Base-by-base conservation (phyloP, 2,329 filamentous ascomycete genomes). In the Fusarium sp. region DNA sequence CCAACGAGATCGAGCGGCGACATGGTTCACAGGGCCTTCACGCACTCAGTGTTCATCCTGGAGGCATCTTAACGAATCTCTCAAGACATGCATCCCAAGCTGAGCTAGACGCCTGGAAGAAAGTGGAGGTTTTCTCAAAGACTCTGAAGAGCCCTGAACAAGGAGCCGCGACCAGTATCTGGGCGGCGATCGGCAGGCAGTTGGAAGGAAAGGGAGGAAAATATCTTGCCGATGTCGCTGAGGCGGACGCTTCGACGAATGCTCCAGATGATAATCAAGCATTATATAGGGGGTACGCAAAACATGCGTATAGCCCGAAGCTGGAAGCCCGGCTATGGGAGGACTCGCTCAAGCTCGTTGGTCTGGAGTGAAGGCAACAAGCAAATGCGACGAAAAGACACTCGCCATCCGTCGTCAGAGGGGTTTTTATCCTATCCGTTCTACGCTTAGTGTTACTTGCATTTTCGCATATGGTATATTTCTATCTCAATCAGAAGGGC, bases 101-200 rank as follows among this genome's bases (percentile, higher is more conserved):
- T n/a, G n/a, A 40, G 10, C 8, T 16, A 8, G 39, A n/a, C n/a
- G n/a, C n/a, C n/a, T n/a, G n/a, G n/a, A n/a, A n/a, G n/a, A n/a
- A n/a, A n/a, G n/a, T n/a, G n/a, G n/a, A n/a, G n/a, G n/a, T 51
- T 13, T 1, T 18, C 6, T 65, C n/a, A n/a, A n/a, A 59, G 34
- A 4, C 28, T 0, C 1, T 62, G 1, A 72, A 73, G 31, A 72
- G 2, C 11, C 50, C 66, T 0, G 65, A 70, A 34, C 72, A 74
- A 50, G 72, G 72, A 12, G 72, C 72, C 11, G 72, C 72, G 6
- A 74, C 72, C 1, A 65, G 61, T 3, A 66, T 74, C 10, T 73
- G 66, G 71, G 72, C 66, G 8, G 72, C 72, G 5, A 41, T 73
- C 12, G 66, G 68, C 7, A 64, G 60, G 13, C 41, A 63, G 15